Evolutionary conservation across 176 grass and related monocot genomes (phyloP), one percentile per base, ranked within the genome.

Genomic region (Secale cereale): DNA sequence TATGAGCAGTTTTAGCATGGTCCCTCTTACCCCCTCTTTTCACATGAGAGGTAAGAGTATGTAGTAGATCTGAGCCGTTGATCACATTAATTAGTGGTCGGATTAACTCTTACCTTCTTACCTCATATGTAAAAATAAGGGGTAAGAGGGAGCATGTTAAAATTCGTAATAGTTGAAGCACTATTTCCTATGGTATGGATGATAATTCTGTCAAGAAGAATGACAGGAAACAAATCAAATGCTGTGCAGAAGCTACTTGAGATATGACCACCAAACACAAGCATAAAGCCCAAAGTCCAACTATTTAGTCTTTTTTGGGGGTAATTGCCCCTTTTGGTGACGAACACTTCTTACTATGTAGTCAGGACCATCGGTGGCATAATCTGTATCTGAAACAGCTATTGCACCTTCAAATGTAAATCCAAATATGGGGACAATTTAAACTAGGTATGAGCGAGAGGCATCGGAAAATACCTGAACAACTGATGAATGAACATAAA

Each of bases 401-500:
- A 57, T 4, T 74, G 12, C 59, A 32, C 4, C 39, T 73, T 23
- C 69, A 81, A 75, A 67, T 67, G 43, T 59, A 82, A 73, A 19
- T 62, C 36, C 35, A 68, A 59, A 78, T 37, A 4, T 57, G 25
- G 74, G 13, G 48, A 37, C 0, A 65, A 79, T 39, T n/a, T 5
- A 27, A 35, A 25, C 33, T 59, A 57, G 4, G 20, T 26, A 59
- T 22, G 19, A 84, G 43, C 7, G 66, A 4, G 28, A 75, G 35
- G 66, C 2, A 13, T 27, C 12, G 4, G 3, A 39, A 56, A 41
- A 82, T 85, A 90, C 92, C 80, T 91, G 87, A 37, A 98, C 95
- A 86, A 93, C 69, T 76, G 91, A 88, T 30, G 95, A 98, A 57
- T 94, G 92, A 41, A 86, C 80, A 77, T 95, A 98, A 72, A 98